phyloP scores from a whole-genome alignment of 2,329 filamentous ascomycete species.

The Pseudovirgaria hyperparasitica region DNA sequence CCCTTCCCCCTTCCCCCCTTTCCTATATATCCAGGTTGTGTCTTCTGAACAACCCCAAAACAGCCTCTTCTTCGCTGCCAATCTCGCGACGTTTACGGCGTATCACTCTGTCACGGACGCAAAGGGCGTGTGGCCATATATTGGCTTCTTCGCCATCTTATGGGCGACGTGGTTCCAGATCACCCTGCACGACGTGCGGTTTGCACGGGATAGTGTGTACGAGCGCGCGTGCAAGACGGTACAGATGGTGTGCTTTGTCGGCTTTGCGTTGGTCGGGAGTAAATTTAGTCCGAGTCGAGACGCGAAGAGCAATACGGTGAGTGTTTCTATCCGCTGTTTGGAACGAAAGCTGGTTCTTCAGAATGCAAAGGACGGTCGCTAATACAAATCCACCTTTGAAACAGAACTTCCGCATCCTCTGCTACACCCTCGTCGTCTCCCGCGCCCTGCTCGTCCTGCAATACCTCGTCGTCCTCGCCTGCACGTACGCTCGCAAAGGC shows the following conservation, averaged over 20 bases:
- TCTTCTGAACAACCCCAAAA: too few relatives aligned
- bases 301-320: conserved; percentile 15
- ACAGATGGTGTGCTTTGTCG: conserved; percentile 25
- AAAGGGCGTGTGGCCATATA: conserved; percentile 20
- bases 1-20: too few relatives aligned
- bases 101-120: conserved; percentile 25
- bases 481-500: conserved; percentile 12
- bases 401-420: conserved; percentile 22
- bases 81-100: conserved; percentile 25
- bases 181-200: conserved; percentile 27
- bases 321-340: neutral
- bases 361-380: conserved; percentile 4
- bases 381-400: neutral
- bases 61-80: conserved; percentile 22
- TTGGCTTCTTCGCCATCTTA: conserved; percentile 25
- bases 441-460: conserved; percentile 19
- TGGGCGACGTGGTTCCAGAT: conserved; percentile 27
- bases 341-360: neutral
- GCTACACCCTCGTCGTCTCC: conserved; percentile 21
- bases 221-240: conserved; percentile 24
- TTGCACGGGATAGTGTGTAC: conserved; percentile 24
- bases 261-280: conserved; percentile 22
- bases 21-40: too few relatives aligned
- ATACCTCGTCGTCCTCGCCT: conserved; percentile 20
- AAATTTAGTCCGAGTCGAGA: conserved; percentile 18